These are phyloP conservation scores for Trichoderma sp. DNA, from an alignment of 2,329 filamentous ascomycete genomes.

Conservation along the genomic window DNA sequence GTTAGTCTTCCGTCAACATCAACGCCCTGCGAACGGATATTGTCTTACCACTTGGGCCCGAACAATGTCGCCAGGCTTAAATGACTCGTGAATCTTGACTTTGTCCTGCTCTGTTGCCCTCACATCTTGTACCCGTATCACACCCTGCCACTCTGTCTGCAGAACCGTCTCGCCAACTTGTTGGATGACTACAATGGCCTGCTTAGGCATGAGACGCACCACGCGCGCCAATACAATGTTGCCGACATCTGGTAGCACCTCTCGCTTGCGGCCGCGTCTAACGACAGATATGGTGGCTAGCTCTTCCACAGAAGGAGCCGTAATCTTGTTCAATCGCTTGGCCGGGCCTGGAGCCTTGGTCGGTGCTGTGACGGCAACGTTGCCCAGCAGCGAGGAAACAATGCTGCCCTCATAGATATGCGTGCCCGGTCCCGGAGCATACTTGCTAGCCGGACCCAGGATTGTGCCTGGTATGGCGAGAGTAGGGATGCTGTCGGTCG, in stretches of 20 bases:
- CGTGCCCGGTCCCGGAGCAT: constrained; percentile 76
- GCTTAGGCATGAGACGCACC: constrained; percentile 79
- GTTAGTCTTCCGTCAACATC: background rate
- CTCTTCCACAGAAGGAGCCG: constrained; percentile 44
- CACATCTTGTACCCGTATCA: constrained; percentile 88
- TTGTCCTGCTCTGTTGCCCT: constrained; percentile 94
- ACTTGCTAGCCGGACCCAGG: constrained; percentile 68
- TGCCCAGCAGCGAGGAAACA: constrained; percentile 80
- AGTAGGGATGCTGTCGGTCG: constrained; percentile 43
- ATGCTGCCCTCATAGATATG: constrained; percentile 76
- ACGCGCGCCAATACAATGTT: constrained; percentile 82
- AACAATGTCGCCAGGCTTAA: constrained; percentile 90
- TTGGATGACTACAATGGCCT: constrained; percentile 84
- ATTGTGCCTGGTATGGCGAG: constrained; percentile 80
- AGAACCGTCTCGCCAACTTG: constrained; percentile 73
- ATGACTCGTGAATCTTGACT: constrained; percentile 86
- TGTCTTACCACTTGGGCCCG: constrained; percentile 72
- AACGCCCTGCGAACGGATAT: constrained; percentile 23
- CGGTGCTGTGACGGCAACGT: constrained; percentile 57
- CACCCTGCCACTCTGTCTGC: constrained; percentile 79
- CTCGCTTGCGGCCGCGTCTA: constrained; percentile 55
- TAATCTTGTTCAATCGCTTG: constrained; percentile 62
- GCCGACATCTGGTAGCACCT: constrained; percentile 79
- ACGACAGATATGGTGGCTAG: constrained; percentile 59
- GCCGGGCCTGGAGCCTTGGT: constrained; percentile 50